phyloP scores from a whole-genome alignment of 768 basidiomycete genomes.

The Neoboletus magnificus region DNA sequence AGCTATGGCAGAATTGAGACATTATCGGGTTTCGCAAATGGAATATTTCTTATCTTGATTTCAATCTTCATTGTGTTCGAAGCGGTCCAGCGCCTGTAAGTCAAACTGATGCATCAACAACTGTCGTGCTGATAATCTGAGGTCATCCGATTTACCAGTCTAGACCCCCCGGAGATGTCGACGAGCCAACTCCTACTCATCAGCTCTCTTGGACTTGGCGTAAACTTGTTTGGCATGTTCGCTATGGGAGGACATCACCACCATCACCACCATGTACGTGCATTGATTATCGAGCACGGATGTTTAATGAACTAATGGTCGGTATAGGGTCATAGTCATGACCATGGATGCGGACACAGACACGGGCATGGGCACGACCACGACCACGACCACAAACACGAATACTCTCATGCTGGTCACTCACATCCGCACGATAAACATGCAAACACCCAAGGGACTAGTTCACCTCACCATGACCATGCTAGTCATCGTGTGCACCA shows the following conservation, averaged over 20 bases:
- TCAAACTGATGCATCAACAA: conserved; percentile 22
- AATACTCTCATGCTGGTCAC: conserved; percentile 36
- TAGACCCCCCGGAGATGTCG: conserved; percentile 98
- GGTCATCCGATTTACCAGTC: conserved; percentile 36
- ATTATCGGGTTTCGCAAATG: conserved; percentile 96
- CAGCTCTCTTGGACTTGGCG: conserved; percentile 82
- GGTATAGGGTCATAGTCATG: conserved; percentile 18
- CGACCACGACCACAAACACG: conserved; percentile 16
- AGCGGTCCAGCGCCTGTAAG: conserved; percentile 88
- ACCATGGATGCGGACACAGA: conserved; percentile 12
- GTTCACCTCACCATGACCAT: conserved; percentile 19
- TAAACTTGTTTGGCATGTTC: conserved; percentile 98
- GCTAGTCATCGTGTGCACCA: conserved; percentile 19
- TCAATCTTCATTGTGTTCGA: conserved; percentile 99
- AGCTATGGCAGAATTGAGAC: conserved; percentile 97
- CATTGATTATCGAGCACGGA: background rate
- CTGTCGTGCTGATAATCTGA: background rate
- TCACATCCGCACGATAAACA: conserved; percentile 33
- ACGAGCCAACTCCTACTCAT: conserved; percentile 89
- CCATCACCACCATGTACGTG: conserved; percentile 62
- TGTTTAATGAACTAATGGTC: background rate
- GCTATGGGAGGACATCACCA: conserved; percentile 97
- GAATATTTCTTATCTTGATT: conserved; percentile 88
- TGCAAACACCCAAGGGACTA: conserved; percentile 8
- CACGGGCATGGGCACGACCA: no score